Base-by-base conservation (phyloP, 2,329 filamentous ascomycete genomes). In the Lasiodiplodia gonubiensis region DNA sequence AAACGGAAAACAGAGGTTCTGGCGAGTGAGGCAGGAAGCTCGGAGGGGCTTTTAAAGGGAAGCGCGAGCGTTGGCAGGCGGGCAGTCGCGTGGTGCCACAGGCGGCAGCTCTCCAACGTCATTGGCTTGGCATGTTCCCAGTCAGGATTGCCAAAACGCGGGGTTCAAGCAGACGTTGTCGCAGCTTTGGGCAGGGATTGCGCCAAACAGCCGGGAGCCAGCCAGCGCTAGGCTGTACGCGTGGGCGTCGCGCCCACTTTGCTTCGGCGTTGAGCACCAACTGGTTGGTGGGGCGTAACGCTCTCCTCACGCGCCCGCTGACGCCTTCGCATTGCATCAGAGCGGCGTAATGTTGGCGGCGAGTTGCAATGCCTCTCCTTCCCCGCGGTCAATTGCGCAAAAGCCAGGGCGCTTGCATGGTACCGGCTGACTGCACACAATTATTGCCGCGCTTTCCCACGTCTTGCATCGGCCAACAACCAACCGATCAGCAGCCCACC, bases 81-180 rank as follows among this genome's bases (percentile, higher is more conserved):
- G 57, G 57, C 57, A n/a, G 25, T 33, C 54, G 57, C 57, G 59
- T 61, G 57, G 57, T 61, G 21, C 57, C 39, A 61, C 57, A 61
- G 39, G 57, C 57, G 30, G 18, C 46, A 39, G 11, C 18, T 30
- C 25, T 21, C 59, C 35, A 68, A 52, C 53, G 67, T 57, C 52
- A 65, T 51, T 42, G 49, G 51, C 39, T 48, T 49, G 51, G 33
- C 51, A 21, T 35, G 27, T 61, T 57, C 39, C 25, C 37, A 23
- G 27, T 16, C 23, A 46, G 49, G 55, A 46, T 39, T 37, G 37
- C 25, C 54, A 48, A 64, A 25, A 54, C 52, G 57, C 60, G 54
- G 67, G 60, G 51, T 52, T 18, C 14, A 39, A 16, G 37, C 55
- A 12, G 53, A 42, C 42, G 66, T 59, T 54, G 60, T 61, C 23